A percentile compares a stretch with the other conserved stretches of the same genome.
phyloP scores from a whole-genome alignment of 2,329 filamentous ascomycete species.

The Cordyceps cicadae region DNA sequence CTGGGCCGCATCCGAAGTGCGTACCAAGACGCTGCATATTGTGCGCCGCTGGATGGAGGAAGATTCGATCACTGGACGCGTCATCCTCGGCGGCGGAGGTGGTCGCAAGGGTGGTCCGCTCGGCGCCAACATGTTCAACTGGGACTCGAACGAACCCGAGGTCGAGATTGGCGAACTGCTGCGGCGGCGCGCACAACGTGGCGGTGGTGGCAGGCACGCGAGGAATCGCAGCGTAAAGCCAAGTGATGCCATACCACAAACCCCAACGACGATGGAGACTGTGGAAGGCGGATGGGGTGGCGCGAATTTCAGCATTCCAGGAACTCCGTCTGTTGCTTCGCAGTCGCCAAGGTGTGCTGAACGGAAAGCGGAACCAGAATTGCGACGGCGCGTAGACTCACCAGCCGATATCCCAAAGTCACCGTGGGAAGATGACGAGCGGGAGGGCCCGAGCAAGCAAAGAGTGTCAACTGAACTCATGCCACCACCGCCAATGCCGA shows the following conservation, averaged over 20 bases:
- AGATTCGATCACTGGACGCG: slow-evolving; percentile 48
- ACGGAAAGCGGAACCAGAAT: background rate
- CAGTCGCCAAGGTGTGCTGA: background rate
- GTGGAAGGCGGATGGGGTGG: slow-evolving; percentile 27
- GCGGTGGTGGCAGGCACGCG: background rate
- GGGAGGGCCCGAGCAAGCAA: background rate
- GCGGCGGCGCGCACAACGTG: slow-evolving; percentile 22
- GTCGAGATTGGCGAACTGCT: slow-evolving; percentile 37
- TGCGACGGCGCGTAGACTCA: background rate
- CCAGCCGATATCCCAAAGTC: slow-evolving; percentile 3
- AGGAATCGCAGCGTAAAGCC: slow-evolving; percentile 6
- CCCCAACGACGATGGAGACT: slow-evolving; percentile 16
- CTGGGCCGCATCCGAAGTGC: slow-evolving; percentile 48
- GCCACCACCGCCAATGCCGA: slow-evolving; percentile 3
- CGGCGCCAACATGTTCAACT: slow-evolving; percentile 49
- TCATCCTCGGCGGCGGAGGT: slow-evolving; percentile 30
- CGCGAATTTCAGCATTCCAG: slow-evolving; percentile 11
- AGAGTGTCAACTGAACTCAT: slow-evolving; percentile 15
- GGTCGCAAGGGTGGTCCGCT: slow-evolving; percentile 30
- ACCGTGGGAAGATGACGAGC: slow-evolving; percentile 5
- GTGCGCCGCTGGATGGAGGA: slow-evolving; percentile 61
- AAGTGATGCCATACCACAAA: slow-evolving; percentile 9
- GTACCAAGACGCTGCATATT: slow-evolving; percentile 46
- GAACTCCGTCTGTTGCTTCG: background rate
- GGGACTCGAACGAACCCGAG: slow-evolving; percentile 46